Conservation (phyloP, 2,329 filamentous ascomycete species). For the Sclerotinia glacialis region DNA sequence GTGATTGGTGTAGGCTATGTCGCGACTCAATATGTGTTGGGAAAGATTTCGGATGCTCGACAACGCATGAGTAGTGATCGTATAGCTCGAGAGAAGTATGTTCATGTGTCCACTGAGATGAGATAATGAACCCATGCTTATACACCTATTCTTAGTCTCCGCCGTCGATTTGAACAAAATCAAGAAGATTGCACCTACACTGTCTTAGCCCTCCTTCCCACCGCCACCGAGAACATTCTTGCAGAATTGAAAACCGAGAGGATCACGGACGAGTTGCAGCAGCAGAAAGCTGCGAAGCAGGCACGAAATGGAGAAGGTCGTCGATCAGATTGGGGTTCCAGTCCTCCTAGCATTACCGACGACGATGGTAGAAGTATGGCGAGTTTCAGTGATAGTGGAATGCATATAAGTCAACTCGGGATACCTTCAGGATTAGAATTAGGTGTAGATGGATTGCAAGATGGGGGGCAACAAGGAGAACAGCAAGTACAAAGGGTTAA, state of each 20-base stretch:
- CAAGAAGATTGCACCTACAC: slow-evolving; percentile 99
- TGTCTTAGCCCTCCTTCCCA: slow-evolving; percentile 90
- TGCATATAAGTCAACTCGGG: slow-evolving; percentile 76
- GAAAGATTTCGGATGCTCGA: slow-evolving; percentile 86
- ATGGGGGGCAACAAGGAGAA: slow-evolving; percentile 44
- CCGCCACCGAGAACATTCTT: slow-evolving; percentile 84
- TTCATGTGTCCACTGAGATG: slow-evolving; percentile 20
- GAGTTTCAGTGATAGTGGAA: slow-evolving; percentile 76
- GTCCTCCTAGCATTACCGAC: slow-evolving; percentile 65
- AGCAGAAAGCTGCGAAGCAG: slow-evolving; percentile 77
- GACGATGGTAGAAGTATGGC: slow-evolving; percentile 77
- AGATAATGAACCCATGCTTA: slow-evolving; percentile 23
- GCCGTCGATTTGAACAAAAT: slow-evolving; percentile 96
- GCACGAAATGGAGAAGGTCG: slow-evolving; percentile 55
- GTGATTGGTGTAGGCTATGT: slow-evolving; percentile 88
- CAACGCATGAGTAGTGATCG: slow-evolving; percentile 96
- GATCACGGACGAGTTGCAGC: slow-evolving; percentile 89
- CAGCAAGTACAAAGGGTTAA: slow-evolving; percentile 51
- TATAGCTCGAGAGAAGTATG: slow-evolving; percentile 94
- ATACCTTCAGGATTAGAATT: slow-evolving; percentile 51
- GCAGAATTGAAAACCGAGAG: slow-evolving; percentile 86
- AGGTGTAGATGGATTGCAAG: slow-evolving; percentile 43
- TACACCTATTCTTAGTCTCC: slow-evolving; percentile 58
- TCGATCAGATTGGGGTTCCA: slow-evolving; percentile 43
- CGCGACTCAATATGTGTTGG: slow-evolving; percentile 86